These are phyloP conservation scores for Trichothecium roseum DNA, from an alignment of 2,329 filamentous ascomycete genomes.

Conservation along the genomic window DNA sequence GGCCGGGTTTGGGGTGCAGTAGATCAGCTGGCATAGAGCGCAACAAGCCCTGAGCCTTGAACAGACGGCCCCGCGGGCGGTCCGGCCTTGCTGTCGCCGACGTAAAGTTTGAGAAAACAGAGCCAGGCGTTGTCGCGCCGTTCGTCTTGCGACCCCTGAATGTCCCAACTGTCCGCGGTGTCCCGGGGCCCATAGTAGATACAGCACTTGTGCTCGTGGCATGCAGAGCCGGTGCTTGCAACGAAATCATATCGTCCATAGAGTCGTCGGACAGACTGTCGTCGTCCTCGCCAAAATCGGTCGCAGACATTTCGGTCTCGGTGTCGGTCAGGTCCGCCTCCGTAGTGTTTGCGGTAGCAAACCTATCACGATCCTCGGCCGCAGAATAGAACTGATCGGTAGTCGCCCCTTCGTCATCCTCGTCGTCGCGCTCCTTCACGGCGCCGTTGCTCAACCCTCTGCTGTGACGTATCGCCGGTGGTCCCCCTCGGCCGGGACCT, in stretches of 20 bases:
- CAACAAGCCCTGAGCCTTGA: conserved; percentile 72
- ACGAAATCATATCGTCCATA: conserved; percentile 85
- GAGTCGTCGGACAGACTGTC: conserved; percentile 80
- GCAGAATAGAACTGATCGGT: conserved; percentile 92
- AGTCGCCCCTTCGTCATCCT: conserved; percentile 68
- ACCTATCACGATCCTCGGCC: conserved; percentile 64
- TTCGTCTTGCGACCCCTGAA: conserved; percentile 50
- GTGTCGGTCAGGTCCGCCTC: conserved; percentile 54
- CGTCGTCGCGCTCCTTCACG: conserved; percentile 31
- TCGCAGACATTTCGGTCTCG: conserved; percentile 50
- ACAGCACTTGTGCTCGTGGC: conserved; percentile 70
- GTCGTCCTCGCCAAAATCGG: conserved; percentile 52
- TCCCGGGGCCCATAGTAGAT: conserved; percentile 70
- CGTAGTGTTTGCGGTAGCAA: conserved; percentile 44
- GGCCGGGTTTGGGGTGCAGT: conserved; percentile 69
- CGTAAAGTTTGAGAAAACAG: conserved; percentile 82
- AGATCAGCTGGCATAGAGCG: conserved; percentile 63
- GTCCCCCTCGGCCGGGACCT: conserved; percentile 35
- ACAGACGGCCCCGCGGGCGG: conserved; percentile 64
- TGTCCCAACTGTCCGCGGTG: conserved; percentile 60
- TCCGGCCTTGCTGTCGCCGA: conserved; percentile 70
- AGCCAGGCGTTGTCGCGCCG: conserved; percentile 72
- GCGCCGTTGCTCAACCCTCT: conserved; percentile 6
- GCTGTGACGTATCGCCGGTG: background rate
- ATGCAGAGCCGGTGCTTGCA: conserved; percentile 68